Percentiles rank a stretch among this genome's conserved stretches.
Evolutionary conservation across 352 stramenopile species (phyloP).

Genomic region (Phytopythium aichiense): DNA sequence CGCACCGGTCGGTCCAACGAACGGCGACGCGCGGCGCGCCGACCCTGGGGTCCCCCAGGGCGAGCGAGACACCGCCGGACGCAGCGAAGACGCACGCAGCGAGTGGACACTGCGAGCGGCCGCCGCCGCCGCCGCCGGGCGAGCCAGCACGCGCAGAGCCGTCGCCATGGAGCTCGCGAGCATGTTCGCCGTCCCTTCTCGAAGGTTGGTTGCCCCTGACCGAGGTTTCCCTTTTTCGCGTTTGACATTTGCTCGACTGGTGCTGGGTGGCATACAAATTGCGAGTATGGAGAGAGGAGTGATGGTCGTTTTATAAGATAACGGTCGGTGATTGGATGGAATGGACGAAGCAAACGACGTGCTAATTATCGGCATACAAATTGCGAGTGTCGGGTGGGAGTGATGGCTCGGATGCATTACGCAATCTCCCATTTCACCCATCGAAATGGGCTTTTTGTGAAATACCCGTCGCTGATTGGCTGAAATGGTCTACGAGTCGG

Average conservation of each 20-base stretch:
- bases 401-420: not conserved
- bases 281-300: no score
- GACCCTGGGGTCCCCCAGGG: not conserved
- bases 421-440: not conserved
- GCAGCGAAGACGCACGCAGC: conserved; percentile 3
- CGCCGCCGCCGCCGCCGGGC: conserved; percentile 11
- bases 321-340: no score
- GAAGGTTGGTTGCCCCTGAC: not conserved
- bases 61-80: not conserved
- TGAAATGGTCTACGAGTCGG: not conserved
- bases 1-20: conserved; percentile 31
- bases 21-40: conserved; percentile 18
- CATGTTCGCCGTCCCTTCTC: not conserved
- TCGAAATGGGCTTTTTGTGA: not conserved
- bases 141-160: conserved; percentile 19
- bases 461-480: not conserved
- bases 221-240: not conserved
- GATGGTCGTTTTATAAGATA: no score
- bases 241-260: not conserved
- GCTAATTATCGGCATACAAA: not conserved
- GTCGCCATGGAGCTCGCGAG: not conserved
- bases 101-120: conserved; percentile 13
- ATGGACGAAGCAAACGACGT: no score
- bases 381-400: not conserved
- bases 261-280: no score